Evolutionary conservation across 371 early-diverging fungal species (phyloP).

Genomic region (Mortierella polycephala): DNA sequence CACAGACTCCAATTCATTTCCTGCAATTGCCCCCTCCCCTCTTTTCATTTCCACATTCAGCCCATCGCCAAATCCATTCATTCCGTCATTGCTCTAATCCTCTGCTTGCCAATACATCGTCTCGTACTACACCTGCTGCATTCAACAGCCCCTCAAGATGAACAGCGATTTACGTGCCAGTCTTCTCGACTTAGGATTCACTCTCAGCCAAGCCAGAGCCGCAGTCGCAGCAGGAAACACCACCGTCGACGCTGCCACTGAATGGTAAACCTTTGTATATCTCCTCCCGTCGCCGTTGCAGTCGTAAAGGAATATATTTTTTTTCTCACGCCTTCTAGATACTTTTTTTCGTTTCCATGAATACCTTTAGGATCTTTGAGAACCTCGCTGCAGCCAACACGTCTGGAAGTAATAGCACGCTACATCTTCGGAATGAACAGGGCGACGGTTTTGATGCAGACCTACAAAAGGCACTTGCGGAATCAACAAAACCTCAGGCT

Average conservation of each 20-base stretch:
- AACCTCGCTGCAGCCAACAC: conserved; percentile 9
- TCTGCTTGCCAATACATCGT: no score
- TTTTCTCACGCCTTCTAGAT: background rate
- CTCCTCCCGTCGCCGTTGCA: background rate
- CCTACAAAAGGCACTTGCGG: conserved; percentile 31
- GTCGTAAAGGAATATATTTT: background rate
- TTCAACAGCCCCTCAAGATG: background rate
- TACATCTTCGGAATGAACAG: conserved; percentile 22
- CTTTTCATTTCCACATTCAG: no score
- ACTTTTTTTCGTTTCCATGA: background rate
- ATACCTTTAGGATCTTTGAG: conserved; percentile 36
- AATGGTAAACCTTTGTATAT: conserved; percentile 22
- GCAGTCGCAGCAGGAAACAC: conserved; percentile 50
- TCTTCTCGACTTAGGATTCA: conserved; percentile 42
- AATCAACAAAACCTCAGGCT: conserved; percentile 9
- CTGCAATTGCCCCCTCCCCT: no score
- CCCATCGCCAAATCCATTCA: no score
- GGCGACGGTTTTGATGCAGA: conserved; percentile 35
- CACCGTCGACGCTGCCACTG: conserved; percentile 33
- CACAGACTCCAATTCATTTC: no score
- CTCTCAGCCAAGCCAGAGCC: conserved; percentile 47
- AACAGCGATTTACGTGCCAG: conserved; percentile 45
- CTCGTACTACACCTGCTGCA: no score
- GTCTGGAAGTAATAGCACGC: conserved; percentile 3
- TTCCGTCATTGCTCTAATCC: no score